phyloP scores from a whole-genome alignment of 2,329 filamentous ascomycete genomes.

The Venturia nashicola region DNA sequence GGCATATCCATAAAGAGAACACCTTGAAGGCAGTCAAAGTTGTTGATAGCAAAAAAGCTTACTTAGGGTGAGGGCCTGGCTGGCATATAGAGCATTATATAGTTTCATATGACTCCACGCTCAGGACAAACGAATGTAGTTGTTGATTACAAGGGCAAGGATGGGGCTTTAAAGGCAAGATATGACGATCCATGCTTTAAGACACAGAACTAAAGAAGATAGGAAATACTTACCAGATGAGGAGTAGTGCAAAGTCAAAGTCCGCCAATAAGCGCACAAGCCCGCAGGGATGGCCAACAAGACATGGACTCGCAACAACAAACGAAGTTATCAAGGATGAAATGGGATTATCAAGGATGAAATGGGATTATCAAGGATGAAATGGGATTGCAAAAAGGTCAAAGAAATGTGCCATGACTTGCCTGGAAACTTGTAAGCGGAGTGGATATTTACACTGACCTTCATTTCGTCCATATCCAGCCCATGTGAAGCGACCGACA shows the following conservation, averaged over 20 bases:
- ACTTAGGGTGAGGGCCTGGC: neutral
- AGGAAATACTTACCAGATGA: neutral
- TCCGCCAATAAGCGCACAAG: neutral
- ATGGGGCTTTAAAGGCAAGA: neutral
- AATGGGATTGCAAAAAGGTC: no score
- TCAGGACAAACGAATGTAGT: neutral
- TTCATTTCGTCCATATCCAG: neutral
- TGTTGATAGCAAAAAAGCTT: neutral
- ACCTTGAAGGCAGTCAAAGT: neutral
- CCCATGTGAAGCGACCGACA: neutral
- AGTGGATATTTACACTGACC: neutral
- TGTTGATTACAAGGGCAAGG: neutral
- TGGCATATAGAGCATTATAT: neutral
- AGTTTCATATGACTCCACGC: neutral
- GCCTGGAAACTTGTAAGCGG: neutral
- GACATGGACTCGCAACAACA: neutral
- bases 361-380: no score
- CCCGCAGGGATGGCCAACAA: neutral
- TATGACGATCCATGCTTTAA: neutral
- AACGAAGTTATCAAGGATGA: no score
- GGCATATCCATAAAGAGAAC: neutral
- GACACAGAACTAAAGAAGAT: neutral
- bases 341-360: no score
- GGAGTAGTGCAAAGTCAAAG: neutral
- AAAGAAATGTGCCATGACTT: no score